Base-by-base conservation (phyloP, 495 filamentous ascomycete genomes). In the Apiosordaria backusii region DNA sequence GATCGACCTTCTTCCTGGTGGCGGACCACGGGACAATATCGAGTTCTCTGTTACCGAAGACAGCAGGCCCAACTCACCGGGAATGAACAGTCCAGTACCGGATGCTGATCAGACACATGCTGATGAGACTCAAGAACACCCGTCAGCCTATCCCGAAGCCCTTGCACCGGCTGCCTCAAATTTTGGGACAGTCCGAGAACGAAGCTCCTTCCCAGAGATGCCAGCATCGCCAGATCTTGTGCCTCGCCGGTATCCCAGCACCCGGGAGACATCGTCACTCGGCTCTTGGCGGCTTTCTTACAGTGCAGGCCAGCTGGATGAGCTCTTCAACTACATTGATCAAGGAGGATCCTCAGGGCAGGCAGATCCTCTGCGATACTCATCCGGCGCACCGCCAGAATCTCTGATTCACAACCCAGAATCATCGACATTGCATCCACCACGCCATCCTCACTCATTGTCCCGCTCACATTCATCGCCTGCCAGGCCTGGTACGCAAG, bases 261-360 rank as follows among this genome's bases (percentile, higher is more conserved):
- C 67, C 50, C 66, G 68, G 62, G 71, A 62, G 22, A 73, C 76
- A 1, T 74, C 74, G 3, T 81, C 78, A 1, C 64, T 78, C 4
- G 73, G 70, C 25, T 81, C 78, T 45, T 79, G 76, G 78, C 64
- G 76, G 29, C 75, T 78, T 21, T 79, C 74, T 3, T 79, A 77
- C 62, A 80, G 72, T 50, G 70, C 73, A 15, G 71, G 71, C 16
- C 76, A 78, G 45, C 73, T 80, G 19, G 69, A 71, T 21, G 64
- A 71, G 13, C 66, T 70, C n/a, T 27, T 71, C 16, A 60, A 54
- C 50, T 58, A 55, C 25, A 22, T 60, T 25, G 64, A 70, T 15
- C 57, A 64, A 57, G 60, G 58, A 9, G 63, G 65, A 4, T n/a
- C 27, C n/a, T 60, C 60, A 57, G 66, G 60, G 15, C 64, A 64